These are phyloP conservation scores for Malassezia sp. DNA, from an alignment of 1,284 basidiomycete species.

Conservation along the genomic window DNA sequence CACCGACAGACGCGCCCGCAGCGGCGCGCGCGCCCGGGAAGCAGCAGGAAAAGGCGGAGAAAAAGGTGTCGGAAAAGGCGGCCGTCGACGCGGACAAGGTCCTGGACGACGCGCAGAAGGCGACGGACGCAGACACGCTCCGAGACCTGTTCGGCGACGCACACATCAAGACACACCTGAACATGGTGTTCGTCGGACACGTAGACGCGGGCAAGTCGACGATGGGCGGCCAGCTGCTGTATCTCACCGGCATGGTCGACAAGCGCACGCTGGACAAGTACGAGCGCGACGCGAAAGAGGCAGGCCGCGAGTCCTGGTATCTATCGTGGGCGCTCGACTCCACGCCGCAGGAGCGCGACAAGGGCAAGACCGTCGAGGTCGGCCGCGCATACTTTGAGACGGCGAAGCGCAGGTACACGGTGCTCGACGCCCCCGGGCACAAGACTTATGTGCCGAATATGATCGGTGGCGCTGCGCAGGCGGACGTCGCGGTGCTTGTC, in stretches of 20 bases:
- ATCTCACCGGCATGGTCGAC: constrained; percentile 46
- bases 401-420: constrained; percentile 43
- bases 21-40: constrained; percentile 19
- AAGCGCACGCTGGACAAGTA: constrained; percentile 46
- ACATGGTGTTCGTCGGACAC: constrained; percentile 46
- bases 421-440: constrained; percentile 45
- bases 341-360: constrained; percentile 43
- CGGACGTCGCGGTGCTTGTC: constrained; percentile 44
- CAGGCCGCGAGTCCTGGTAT: constrained; percentile 45
- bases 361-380: constrained; percentile 47
- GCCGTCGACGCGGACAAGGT: constrained; percentile 39
- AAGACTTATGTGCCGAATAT: constrained; percentile 45
- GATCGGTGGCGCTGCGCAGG: constrained; percentile 46
- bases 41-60: constrained; percentile 21
- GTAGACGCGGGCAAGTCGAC: constrained; percentile 47
- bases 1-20: too few species aligned
- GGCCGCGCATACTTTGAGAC: constrained; percentile 46
- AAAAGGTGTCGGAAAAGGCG: constrained; percentile 33
- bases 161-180: constrained; percentile 43
- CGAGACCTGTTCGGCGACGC: constrained; percentile 44
- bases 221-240: constrained; percentile 44
- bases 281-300: constrained; percentile 45
- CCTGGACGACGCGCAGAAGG: constrained; percentile 38
- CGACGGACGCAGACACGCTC: constrained; percentile 45
- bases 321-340: constrained; percentile 46